Percentiles rank a stretch among this genome's conserved stretches.
Evolutionary conservation across 345 rosid genomes (phyloP).

Genomic region (Boechera stricta): DNA sequence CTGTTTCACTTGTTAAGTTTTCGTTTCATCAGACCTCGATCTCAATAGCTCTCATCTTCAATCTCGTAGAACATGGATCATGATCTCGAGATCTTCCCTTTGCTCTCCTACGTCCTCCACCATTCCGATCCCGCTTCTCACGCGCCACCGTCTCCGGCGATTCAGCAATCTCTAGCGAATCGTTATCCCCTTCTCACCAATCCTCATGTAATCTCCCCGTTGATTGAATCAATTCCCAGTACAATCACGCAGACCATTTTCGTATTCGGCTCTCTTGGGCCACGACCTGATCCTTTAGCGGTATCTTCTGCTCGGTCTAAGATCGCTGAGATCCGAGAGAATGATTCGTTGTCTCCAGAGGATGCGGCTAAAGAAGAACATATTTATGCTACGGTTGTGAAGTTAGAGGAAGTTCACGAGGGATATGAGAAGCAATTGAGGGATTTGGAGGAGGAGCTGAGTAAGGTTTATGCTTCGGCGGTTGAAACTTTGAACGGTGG

Average conservation of each 20-base stretch:
- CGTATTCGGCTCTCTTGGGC: constrained; percentile 68
- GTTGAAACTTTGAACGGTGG: constrained; percentile 46
- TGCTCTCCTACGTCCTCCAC: constrained; percentile 66
- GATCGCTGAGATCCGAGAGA: constrained; percentile 61
- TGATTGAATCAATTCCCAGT: constrained; percentile 61
- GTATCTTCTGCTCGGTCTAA: constrained; percentile 63
- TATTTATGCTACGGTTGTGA: constrained; percentile 57
- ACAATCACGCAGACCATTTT: constrained; percentile 58
- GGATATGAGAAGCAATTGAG: constrained; percentile 62
- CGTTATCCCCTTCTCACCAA: constrained; percentile 60
- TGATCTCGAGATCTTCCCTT: constrained; percentile 56
- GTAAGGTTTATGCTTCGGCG: constrained; percentile 53
- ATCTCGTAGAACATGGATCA: constrained; percentile 54
- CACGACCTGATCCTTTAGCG: constrained; percentile 70
- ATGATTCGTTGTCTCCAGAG: constrained; percentile 50
- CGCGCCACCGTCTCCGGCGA: constrained; percentile 52
- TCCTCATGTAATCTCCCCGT: constrained; percentile 56
- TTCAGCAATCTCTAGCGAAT: constrained; percentile 41
- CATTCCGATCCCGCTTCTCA: constrained; percentile 52
- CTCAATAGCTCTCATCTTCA: constrained; percentile 3
- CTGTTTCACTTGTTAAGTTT: neutral
- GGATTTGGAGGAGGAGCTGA: constrained; percentile 69
- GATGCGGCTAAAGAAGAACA: constrained; percentile 62
- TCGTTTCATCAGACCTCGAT: neutral
- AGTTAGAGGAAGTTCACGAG: constrained; percentile 72